phyloP scores from a whole-genome alignment of 208 protist genomes.

The Trichomonas gallinae region DNA sequence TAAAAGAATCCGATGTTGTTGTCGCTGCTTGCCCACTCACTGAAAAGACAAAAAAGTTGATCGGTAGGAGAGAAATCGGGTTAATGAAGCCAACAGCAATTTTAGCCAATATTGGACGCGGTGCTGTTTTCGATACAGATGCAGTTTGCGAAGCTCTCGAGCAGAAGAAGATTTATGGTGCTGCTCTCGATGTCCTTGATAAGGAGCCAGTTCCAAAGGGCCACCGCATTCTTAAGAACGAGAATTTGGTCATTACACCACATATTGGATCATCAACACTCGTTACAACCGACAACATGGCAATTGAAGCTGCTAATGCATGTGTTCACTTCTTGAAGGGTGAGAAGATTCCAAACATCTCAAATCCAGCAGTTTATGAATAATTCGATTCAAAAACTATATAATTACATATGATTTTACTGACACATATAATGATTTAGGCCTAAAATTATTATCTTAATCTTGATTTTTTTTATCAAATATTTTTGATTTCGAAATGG shows the following conservation, averaged over 20 bases:
- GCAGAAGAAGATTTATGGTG: not conserved
- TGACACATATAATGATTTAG: too few species aligned
- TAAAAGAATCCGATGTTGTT: slow-evolving; percentile 32
- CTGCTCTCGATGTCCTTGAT: slow-evolving; percentile 34
- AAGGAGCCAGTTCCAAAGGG: slow-evolving; percentile 31
- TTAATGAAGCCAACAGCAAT: slow-evolving; percentile 33
- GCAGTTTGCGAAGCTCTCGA: slow-evolving; percentile 30
- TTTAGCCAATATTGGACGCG: slow-evolving; percentile 35
- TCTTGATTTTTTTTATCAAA: too few species aligned
- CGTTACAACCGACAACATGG: not conserved
- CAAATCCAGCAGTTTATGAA: not conserved
- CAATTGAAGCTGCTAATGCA: not conserved
- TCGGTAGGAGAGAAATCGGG: not conserved
- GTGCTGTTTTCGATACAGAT: slow-evolving; percentile 26
- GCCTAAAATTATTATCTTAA: too few species aligned
- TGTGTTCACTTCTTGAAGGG: not conserved
- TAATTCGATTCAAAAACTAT: too few species aligned
- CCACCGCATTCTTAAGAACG: slow-evolving; percentile 15
- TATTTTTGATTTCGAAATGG: too few species aligned
- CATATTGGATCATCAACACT: slow-evolving; percentile 1
- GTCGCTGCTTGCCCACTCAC: slow-evolving; percentile 17
- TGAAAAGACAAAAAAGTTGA: slow-evolving; percentile 25
- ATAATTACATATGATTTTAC: too few species aligned
- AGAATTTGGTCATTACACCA: slow-evolving; percentile 26
- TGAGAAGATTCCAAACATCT: not conserved